Conservation (phyloP, 176 grass and related monocot genomes). For the Carex cristatella region DNA sequence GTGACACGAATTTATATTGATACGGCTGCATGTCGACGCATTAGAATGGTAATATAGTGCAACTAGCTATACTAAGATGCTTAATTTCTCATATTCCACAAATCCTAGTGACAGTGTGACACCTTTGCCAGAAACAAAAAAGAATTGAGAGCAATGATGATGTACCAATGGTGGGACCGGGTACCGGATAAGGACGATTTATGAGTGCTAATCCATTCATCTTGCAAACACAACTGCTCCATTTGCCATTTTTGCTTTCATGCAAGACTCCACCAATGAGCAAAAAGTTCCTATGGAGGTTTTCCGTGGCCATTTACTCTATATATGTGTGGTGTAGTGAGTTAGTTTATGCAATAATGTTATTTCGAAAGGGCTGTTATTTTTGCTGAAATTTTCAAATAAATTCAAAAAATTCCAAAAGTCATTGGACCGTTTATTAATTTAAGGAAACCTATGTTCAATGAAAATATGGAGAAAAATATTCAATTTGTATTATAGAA, state of each 20-base stretch:
- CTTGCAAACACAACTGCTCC: constrained; percentile 18
- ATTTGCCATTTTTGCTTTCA: constrained; percentile 9
- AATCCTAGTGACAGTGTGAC: neutral
- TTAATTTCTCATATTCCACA: constrained; percentile 10
- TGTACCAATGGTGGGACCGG: neutral
- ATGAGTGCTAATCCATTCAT: constrained; percentile 24
- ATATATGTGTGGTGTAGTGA: neutral
- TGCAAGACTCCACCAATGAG: neutral
- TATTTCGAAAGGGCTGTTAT: neutral
- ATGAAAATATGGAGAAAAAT: too few relatives aligned
- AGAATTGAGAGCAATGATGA: constrained; percentile 8
- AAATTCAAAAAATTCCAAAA: neutral
- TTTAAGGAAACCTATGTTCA: too few relatives aligned
- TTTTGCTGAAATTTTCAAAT: neutral
- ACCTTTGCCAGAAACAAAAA: neutral
- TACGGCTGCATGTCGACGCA: too few relatives aligned
- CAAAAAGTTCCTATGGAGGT: neutral
- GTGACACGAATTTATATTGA: too few relatives aligned
- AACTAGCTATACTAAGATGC: neutral
- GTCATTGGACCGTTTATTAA: neutral
- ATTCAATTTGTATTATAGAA: too few relatives aligned
- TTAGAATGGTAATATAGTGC: neutral
- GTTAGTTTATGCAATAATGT: neutral
- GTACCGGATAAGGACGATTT: constrained; percentile 18
- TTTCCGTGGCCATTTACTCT: neutral